Percentiles rank a stretch among this genome's conserved stretches.
These are phyloP conservation scores for Fraxinus ornus DNA, from an alignment of 305 asterid genomes.

Conservation along the genomic window DNA sequence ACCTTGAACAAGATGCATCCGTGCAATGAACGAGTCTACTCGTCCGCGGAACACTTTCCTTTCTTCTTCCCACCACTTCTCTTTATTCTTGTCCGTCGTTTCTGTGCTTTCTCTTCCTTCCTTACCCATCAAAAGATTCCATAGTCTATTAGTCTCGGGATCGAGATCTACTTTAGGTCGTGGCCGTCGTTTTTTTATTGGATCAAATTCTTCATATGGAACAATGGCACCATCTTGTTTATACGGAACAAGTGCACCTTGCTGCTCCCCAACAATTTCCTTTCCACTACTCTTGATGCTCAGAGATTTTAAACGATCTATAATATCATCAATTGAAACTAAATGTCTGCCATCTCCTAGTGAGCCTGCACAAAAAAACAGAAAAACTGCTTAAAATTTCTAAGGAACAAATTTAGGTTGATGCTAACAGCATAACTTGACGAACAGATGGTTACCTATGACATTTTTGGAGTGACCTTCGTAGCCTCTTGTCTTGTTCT, in stretches of 20 bases:
- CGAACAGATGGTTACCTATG: slow-evolving; percentile 44
- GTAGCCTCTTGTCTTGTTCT: slow-evolving; percentile 33
- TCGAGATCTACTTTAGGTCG: slow-evolving; percentile 97
- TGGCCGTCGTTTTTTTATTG: slow-evolving; percentile 48
- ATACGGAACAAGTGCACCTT: slow-evolving; percentile 70
- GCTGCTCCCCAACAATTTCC: slow-evolving; percentile 30
- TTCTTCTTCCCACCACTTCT: slow-evolving; percentile 90
- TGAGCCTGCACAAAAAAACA: slow-evolving; percentile 44
- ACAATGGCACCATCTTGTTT: slow-evolving; percentile 58
- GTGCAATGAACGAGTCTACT: slow-evolving; percentile 82
- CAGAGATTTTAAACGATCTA: slow-evolving; percentile 41
- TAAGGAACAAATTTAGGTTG: slow-evolving; percentile 19
- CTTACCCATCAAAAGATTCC: slow-evolving; percentile 89
- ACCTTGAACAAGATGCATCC: slow-evolving; percentile 99
- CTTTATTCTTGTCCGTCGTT: slow-evolving; percentile 47
- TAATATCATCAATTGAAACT: slow-evolving; percentile 43
- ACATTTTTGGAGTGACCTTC: slow-evolving; percentile 38
- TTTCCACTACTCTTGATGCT: slow-evolving; percentile 38
- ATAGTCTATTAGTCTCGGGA: slow-evolving; percentile 75
- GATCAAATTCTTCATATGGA: slow-evolving; percentile 52
- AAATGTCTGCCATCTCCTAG: slow-evolving; percentile 24
- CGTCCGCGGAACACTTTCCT: slow-evolving; percentile 74
- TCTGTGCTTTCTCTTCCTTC: slow-evolving; percentile 61
- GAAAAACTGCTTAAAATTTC: slow-evolving; percentile 17
- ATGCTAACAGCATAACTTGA: slow-evolving; percentile 19